Evolutionary conservation across 2,329 filamentous ascomycete species (phyloP).

Genomic region (Venturia nashicola): DNA sequence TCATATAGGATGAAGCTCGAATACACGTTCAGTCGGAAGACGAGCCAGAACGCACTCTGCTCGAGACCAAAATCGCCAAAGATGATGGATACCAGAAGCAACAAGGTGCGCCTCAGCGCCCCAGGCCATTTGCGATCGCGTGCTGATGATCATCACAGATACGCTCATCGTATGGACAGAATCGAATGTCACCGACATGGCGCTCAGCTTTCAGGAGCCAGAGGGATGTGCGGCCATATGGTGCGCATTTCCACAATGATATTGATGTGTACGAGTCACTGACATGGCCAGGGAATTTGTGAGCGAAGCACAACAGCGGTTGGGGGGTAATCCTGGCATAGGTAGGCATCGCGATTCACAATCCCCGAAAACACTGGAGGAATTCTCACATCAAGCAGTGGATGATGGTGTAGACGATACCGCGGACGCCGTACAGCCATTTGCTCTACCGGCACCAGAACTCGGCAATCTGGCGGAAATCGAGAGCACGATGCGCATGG

Average conservation of each 20-base stretch:
- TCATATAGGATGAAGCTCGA: slow-evolving; percentile 65
- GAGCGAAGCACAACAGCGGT: slow-evolving; percentile 66
- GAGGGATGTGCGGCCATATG: slow-evolving; percentile 90
- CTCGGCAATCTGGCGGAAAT: slow-evolving; percentile 76
- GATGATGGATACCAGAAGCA: slow-evolving; percentile 98
- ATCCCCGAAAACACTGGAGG: not conserved
- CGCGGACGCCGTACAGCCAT: slow-evolving; percentile 57
- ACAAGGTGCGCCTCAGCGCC: slow-evolving; percentile 52
- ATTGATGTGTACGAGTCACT: slow-evolving; percentile 11
- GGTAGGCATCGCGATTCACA: slow-evolving; percentile 36
- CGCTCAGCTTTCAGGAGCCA: slow-evolving; percentile 92
- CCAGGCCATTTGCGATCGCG: not conserved
- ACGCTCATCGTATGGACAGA: slow-evolving; percentile 98
- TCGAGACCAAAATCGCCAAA: slow-evolving; percentile 83
- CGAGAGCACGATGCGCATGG: slow-evolving; percentile 68
- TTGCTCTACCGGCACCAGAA: slow-evolving; percentile 66
- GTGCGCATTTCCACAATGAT: slow-evolving; percentile 36
- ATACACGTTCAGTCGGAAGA: slow-evolving; percentile 93
- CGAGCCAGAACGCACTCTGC: slow-evolving; percentile 65
- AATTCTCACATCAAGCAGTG: slow-evolving; percentile 18
- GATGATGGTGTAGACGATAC: slow-evolving; percentile 84
- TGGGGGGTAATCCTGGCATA: slow-evolving; percentile 48
- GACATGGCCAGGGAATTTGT: slow-evolving; percentile 66
- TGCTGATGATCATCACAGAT: slow-evolving; percentile 39
- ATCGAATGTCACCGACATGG: slow-evolving; percentile 85